A percentile compares a stretch with the other conserved stretches of the same genome.
Evolutionary conservation across 805 yeast genomes (phyloP).

Genomic region (Hanseniaspora occidentalis): DNA sequence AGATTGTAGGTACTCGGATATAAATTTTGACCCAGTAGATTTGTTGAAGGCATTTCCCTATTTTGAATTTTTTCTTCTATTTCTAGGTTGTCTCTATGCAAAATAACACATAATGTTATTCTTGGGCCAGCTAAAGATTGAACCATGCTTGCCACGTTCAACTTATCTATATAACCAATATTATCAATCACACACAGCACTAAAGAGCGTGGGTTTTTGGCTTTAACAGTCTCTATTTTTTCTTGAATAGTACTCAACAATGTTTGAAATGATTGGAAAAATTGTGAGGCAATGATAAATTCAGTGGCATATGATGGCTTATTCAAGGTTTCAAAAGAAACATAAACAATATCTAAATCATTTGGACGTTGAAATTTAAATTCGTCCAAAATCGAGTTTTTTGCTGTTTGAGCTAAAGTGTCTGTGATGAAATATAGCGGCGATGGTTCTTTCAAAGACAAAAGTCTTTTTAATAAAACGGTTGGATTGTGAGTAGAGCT

Average conservation of each 20-base stretch:
- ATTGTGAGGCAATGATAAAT: conserved; percentile 34
- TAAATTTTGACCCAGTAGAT: conserved; percentile 19
- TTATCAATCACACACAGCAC: conserved; percentile 52
- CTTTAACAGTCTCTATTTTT: conserved; percentile 13
- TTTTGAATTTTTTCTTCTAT: conserved; percentile 6
- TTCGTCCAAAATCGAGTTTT: conserved; percentile 39
- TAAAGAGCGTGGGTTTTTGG: conserved; percentile 17
- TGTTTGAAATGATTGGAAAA: neutral
- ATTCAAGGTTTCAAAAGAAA: conserved; percentile 57
- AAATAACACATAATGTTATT: conserved; percentile 33
- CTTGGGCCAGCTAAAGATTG: conserved; percentile 36
- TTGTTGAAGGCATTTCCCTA: too few relatives aligned
- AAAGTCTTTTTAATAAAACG: conserved; percentile 54
- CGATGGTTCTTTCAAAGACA: conserved; percentile 58
- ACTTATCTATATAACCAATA: conserved; percentile 42
- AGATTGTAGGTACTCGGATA: conserved; percentile 44
- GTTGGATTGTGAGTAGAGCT: conserved; percentile 28
- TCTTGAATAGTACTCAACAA: neutral
- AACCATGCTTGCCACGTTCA: conserved; percentile 36
- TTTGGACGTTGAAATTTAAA: conserved; percentile 32
- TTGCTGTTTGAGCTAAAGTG: conserved; percentile 55
- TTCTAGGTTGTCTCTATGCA: conserved; percentile 33
- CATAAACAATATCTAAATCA: conserved; percentile 27
- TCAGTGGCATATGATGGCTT: conserved; percentile 37
- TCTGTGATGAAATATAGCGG: conserved; percentile 66